Conservation (phyloP, 805 yeast species). For the Zygosaccharomyces bailii region DNA sequence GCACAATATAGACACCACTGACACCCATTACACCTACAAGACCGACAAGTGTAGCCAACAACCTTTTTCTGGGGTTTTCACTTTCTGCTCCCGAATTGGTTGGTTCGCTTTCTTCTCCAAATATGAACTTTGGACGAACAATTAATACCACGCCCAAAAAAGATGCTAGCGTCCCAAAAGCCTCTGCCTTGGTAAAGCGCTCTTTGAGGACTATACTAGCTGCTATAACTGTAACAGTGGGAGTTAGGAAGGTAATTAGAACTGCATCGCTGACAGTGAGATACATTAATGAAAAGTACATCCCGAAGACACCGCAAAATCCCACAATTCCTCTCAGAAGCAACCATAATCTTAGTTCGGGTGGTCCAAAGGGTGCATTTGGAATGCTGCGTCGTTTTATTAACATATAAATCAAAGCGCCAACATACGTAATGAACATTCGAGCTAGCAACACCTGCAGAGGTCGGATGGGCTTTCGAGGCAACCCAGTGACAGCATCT, state of each 20-base stretch:
- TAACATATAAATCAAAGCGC: slow-evolving; percentile 56
- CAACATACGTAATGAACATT: slow-evolving; percentile 65
- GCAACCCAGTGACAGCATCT: slow-evolving; percentile 31
- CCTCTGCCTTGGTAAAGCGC: slow-evolving; percentile 61
- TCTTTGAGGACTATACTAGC: slow-evolving; percentile 70
- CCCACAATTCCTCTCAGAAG: slow-evolving; percentile 68
- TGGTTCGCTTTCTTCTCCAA: slow-evolving; percentile 40
- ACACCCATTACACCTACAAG: slow-evolving; percentile 68
- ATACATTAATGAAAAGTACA: slow-evolving; percentile 71
- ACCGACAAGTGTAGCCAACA: slow-evolving; percentile 60
- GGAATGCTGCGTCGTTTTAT: slow-evolving; percentile 43
- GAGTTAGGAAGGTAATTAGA: slow-evolving; percentile 72
- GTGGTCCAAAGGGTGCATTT: slow-evolving; percentile 69
- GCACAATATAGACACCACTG: slow-evolving; percentile 61
- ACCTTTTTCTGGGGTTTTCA: slow-evolving; percentile 49
- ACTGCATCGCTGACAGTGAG: slow-evolving; percentile 78
- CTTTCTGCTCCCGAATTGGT: slow-evolving; percentile 41
- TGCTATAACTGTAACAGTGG: slow-evolving; percentile 68
- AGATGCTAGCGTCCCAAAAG: slow-evolving; percentile 63
- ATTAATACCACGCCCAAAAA: slow-evolving; percentile 73
- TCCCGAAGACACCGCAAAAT: slow-evolving; percentile 73
- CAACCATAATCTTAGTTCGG: slow-evolving; percentile 50
- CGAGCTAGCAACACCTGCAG: slow-evolving; percentile 73
- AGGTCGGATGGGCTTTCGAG: slow-evolving; percentile 60
- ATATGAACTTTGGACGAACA: slow-evolving; percentile 74